A percentile compares a stretch with the other conserved stretches of the same genome.
phyloP scores from a whole-genome alignment of 495 filamentous ascomycete species.

The Aeminium ludgeri region DNA sequence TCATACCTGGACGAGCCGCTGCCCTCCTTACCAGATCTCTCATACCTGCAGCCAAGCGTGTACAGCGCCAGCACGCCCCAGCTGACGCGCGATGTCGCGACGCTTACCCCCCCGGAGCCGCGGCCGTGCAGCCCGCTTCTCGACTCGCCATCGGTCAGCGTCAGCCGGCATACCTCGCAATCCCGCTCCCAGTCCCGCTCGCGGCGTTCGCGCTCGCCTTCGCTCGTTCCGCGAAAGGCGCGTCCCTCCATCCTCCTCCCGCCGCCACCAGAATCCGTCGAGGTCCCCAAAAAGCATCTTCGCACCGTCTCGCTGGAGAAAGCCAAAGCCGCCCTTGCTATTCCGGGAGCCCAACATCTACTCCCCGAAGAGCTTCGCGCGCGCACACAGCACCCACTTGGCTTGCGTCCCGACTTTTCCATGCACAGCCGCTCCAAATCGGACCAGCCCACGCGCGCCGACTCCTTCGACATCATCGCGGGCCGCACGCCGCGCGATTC shows the following conservation, averaged over 20 bases:
- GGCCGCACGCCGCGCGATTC: too few species aligned
- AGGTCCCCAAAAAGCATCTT: slow-evolving; percentile 1
- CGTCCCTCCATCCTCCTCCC: slow-evolving; percentile 8
- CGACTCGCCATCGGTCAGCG: slow-evolving; percentile 10
- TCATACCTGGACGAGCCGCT: slow-evolving; percentile 7
- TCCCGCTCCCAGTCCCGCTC: slow-evolving; percentile 1
- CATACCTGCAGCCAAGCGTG: slow-evolving; percentile 4
- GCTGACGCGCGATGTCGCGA: background rate
- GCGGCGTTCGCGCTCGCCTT: background rate
- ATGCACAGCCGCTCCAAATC: background rate
- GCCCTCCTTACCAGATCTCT: slow-evolving; percentile 4
- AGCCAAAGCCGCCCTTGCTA: slow-evolving; percentile 3
- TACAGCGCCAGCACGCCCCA: slow-evolving; percentile 14
- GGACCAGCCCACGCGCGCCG: background rate
- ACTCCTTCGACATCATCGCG: background rate
- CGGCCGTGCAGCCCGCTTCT: slow-evolving; percentile 11
- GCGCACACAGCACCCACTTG: too few species aligned
- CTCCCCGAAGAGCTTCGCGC: slow-evolving; percentile 18
- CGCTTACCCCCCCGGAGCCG: background rate
- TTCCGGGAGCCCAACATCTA: slow-evolving; percentile 9
- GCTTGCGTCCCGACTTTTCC: too few species aligned
- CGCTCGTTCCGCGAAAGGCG: background rate
- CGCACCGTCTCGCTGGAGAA: slow-evolving; percentile 11
- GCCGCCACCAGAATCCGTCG: slow-evolving; percentile 1
- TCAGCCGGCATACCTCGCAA: background rate